Percentiles rank a stretch among this genome's conserved stretches.
phyloP scores from a whole-genome alignment of 495 filamentous ascomycete species.

The Jackrogersella minutella region DNA sequence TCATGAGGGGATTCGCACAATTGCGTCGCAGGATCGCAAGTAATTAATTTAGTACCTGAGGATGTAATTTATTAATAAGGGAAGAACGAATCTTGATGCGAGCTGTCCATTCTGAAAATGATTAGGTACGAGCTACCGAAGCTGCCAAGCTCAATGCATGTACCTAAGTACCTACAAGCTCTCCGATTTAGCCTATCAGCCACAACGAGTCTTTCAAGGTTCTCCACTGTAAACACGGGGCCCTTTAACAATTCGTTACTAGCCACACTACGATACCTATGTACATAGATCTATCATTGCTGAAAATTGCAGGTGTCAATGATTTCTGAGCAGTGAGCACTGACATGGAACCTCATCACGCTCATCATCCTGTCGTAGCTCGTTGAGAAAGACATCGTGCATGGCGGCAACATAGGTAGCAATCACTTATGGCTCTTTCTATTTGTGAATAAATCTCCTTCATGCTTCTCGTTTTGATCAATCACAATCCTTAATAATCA shows the following conservation, averaged over 20 bases:
- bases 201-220: neutral
- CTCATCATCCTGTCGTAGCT: neutral
- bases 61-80: slow-evolving; percentile 5
- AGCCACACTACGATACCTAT: neutral
- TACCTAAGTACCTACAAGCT: slow-evolving; percentile 18
- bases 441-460: neutral
- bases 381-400: neutral
- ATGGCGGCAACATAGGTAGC: neutral
- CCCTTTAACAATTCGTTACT: too few relatives aligned
- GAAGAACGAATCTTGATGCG: slow-evolving; percentile 8
- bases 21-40: slow-evolving; percentile 23
- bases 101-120: slow-evolving; percentile 28
- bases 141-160: too few relatives aligned
- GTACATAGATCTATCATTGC: too few relatives aligned
- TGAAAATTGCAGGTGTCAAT: too few relatives aligned
- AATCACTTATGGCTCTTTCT: neutral
- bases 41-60: too few relatives aligned
- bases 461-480: neutral
- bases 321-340: too few relatives aligned
- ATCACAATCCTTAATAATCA: neutral
- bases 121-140: neutral
- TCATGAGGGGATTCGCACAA: slow-evolving; percentile 23
- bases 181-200: slow-evolving; percentile 26
- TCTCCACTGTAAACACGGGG: too few relatives aligned
- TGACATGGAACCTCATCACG: too few relatives aligned